Conservation (phyloP, 768 basidiomycete genomes). For the Suillus weaverae region DNA sequence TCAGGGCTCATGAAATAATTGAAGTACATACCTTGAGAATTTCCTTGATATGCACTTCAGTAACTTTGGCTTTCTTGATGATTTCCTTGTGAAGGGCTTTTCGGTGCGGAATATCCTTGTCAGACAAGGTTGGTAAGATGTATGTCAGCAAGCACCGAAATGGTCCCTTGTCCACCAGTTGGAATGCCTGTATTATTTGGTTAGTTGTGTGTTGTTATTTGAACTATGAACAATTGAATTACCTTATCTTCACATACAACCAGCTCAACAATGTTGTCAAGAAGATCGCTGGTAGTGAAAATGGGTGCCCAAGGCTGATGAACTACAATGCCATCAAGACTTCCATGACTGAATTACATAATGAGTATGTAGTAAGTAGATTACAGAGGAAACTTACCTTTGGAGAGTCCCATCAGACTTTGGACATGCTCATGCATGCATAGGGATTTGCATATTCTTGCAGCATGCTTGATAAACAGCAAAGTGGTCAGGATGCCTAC, state of each 20-base stretch:
- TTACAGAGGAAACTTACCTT: neutral
- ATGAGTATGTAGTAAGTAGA: neutral
- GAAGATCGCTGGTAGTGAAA: neutral
- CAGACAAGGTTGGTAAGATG: neutral
- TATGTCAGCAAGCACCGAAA: neutral
- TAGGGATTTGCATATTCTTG: neutral
- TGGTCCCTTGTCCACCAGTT: neutral
- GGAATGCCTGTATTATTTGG: conserved; percentile 1
- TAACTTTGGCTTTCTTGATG: neutral
- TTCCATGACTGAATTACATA: neutral
- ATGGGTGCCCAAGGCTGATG: neutral
- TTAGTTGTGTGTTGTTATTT: neutral
- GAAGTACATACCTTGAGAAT: neutral
- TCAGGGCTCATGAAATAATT: too few species aligned
- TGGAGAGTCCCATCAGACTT: neutral
- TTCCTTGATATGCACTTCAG: neutral
- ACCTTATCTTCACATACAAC: neutral
- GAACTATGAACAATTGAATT: neutral
- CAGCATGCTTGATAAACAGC: neutral
- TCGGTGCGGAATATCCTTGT: neutral
- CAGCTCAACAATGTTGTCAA: neutral
- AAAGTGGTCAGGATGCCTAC: neutral
- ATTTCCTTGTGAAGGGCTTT: neutral
- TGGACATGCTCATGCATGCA: neutral
- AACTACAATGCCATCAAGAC: neutral